A percentile compares a stretch with the other conserved stretches of the same genome.
Conservation (phyloP, 208 protist genomes). For the Lotmaria passim region DNA sequence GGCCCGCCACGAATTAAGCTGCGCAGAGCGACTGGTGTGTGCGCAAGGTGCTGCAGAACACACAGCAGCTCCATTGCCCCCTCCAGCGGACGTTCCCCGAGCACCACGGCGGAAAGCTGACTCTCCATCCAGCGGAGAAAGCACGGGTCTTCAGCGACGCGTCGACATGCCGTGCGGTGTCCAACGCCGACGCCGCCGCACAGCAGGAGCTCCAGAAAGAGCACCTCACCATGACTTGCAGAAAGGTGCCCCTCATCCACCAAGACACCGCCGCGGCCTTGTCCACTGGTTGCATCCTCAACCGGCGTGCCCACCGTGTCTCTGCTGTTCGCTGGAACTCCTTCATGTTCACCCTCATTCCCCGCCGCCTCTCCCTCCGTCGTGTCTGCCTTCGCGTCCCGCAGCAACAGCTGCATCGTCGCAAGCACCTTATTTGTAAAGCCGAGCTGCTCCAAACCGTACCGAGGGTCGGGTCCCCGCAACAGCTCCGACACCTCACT, state of each 20-base stretch:
- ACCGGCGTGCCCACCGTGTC: too few species aligned
- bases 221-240: conserved; percentile 4
- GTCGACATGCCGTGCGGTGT: conserved; percentile 23
- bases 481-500: conserved; percentile 59
- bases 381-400: not conserved
- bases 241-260: not conserved
- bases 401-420: conserved; percentile 33
- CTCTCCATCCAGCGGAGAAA: conserved; percentile 35
- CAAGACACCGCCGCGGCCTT: not conserved
- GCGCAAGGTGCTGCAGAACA: conserved; percentile 46
- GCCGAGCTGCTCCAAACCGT: conserved; percentile 52
- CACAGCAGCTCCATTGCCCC: conserved; percentile 43
- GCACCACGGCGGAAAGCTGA: conserved; percentile 38
- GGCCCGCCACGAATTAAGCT: conserved; percentile 11
- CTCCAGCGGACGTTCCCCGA: conserved; percentile 29
- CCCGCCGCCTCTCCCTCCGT: not conserved
- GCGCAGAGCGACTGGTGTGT: conserved; percentile 26
- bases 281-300: not conserved
- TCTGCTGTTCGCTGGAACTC: too few species aligned
- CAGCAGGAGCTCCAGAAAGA: conserved; percentile 42
- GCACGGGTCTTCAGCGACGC: conserved; percentile 43
- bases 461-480: conserved; percentile 42
- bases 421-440: conserved; percentile 40
- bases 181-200: conserved; percentile 39
- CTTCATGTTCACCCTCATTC: not conserved